Evolutionary conservation across 768 basidiomycete species (phyloP).

Genomic region (Dacryopinax primogenitus): DNA sequence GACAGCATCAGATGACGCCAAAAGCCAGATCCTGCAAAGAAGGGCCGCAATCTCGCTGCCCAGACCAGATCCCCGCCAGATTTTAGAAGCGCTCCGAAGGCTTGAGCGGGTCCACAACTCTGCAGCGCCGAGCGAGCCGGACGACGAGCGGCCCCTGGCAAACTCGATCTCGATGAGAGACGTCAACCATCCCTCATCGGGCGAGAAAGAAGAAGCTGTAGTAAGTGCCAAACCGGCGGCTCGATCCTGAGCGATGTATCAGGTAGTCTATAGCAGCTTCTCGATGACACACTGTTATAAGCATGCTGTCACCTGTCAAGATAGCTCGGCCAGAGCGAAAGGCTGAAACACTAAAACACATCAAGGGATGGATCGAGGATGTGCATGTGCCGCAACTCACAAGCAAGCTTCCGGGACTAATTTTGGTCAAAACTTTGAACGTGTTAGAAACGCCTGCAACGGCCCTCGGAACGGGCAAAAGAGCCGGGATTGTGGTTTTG

Average conservation of each 20-base stretch:
- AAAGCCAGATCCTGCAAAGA: conserved; percentile 3
- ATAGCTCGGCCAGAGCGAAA: neutral
- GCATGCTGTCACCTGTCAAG: neutral
- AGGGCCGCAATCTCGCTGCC: neutral
- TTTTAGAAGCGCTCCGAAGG: neutral
- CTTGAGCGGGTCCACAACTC: conserved; percentile 3
- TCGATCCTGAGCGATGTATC: neutral
- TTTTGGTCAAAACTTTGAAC: neutral
- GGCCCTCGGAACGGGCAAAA: neutral
- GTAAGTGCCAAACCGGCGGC: neutral
- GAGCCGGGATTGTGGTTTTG: neutral
- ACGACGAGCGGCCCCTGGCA: neutral
- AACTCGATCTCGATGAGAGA: neutral
- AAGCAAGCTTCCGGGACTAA: conserved; percentile 1
- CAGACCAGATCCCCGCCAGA: conserved; percentile 1
- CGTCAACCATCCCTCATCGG: neutral
- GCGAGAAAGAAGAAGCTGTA: neutral
- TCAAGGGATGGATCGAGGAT: neutral
- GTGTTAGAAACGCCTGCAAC: neutral
- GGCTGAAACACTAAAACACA: neutral
- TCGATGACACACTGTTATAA: neutral
- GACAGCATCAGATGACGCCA: neutral
- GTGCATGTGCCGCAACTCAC: neutral
- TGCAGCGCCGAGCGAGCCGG: neutral
- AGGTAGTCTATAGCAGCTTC: no score